Base-by-base conservation (phyloP, 2,329 filamentous ascomycete genomes). In the Fusarium ramigenum region DNA sequence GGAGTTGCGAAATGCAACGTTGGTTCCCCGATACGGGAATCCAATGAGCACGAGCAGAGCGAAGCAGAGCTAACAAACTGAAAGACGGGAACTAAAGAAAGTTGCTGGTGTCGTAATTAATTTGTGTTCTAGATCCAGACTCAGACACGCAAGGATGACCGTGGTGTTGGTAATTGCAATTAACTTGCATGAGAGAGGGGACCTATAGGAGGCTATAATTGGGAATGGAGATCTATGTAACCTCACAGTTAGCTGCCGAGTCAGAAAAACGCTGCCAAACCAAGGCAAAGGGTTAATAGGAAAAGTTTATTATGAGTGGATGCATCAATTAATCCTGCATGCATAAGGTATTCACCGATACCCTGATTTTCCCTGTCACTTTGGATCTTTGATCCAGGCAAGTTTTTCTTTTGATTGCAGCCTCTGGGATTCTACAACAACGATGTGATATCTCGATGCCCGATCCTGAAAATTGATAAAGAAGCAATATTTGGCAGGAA, bases 401-500 rank as follows among this genome's bases (percentile, higher is more conserved):
- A 15, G 43, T 71, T 63, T 71, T 70, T 60, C 32, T 63, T 69
- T 28, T n/a, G 18, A 32, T 23, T 37, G 37, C 34, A 50, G 36
- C 36, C 14, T 28, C 37, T 28, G 36, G 46, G 42, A 67, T 39
- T 46, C 54, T 68, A 30, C 39, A 43, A 46, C 42, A 62, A 42
- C 47, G 56, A 69, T 72, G 42, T 49, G 60, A 61, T 70, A 44
- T 57, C 54, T 46, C 50, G 60, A 58, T 37, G 30, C 15, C 43
- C 66, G 66, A 66, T 70, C 42, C 52, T 71, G 66, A 73, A 57
- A 73, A 30, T 65, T 72, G 71, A 72, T 30, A 63, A 53, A 56
- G 23, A 57, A 71, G 44, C 46, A 57, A 68, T 67, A 49, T 47
- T 42, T 57, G 58, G 15, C 15, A 54, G 36, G 25, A 7, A 57